Conservation (phyloP, 768 basidiomycete species). For the Sutorius australiensis region DNA sequence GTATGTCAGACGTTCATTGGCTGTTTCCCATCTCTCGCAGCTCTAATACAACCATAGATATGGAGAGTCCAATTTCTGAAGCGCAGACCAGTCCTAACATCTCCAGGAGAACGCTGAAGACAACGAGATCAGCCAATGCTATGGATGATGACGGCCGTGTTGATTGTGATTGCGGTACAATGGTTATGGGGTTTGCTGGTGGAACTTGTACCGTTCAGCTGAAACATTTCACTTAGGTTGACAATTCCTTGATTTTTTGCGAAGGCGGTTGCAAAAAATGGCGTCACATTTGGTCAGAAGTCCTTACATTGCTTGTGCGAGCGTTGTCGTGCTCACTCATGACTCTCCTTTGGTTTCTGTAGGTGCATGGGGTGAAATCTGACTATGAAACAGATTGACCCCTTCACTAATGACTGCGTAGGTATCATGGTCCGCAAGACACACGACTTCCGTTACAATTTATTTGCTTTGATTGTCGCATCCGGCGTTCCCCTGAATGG, state of each 20-base stretch:
- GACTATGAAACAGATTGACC: not conserved
- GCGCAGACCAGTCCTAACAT: not conserved
- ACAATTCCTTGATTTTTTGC: constrained; percentile 58
- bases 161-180: constrained; percentile 69
- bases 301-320: not conserved
- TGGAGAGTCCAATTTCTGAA: constrained; percentile 30
- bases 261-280: constrained; percentile 70
- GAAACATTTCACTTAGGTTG: constrained; percentile 37
- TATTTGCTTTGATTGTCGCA: constrained; percentile 73
- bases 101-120: not conserved
- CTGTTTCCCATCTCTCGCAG: not conserved
- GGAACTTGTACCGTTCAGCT: not conserved
- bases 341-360: not conserved
- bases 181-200: constrained; percentile 32
- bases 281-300: constrained; percentile 71
- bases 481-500: constrained; percentile 64
- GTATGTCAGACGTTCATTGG: constrained; percentile 45
- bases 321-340: not conserved
- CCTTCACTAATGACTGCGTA: constrained; percentile 20
- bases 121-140: constrained; percentile 8
- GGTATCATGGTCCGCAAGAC: constrained; percentile 62
- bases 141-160: constrained; percentile 38
- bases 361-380: constrained; percentile 40
- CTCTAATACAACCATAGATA: constrained; percentile 20
- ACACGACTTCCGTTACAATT: constrained; percentile 56